phyloP scores from a whole-genome alignment of 2,329 filamentous ascomycete genomes.

The Ustilaginoidea virens region DNA sequence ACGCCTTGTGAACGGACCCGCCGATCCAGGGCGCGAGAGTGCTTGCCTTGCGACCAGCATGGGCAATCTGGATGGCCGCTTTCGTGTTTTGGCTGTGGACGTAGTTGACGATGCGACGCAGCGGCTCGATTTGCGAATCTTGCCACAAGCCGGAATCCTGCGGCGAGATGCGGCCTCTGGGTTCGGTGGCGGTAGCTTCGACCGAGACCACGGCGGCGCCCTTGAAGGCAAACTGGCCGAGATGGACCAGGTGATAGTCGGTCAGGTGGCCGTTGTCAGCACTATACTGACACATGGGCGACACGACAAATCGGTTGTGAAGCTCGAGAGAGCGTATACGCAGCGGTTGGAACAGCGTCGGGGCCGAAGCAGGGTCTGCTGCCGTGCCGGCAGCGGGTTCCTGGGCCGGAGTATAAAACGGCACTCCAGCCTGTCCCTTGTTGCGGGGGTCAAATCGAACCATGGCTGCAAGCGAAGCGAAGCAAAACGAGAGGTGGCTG shows the following conservation, averaged over 20 bases:
- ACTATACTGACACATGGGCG: constrained; percentile 48
- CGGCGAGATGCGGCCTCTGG: constrained; percentile 71
- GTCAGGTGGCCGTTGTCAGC: constrained; percentile 52
- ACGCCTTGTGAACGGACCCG: constrained; percentile 25
- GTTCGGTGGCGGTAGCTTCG: constrained; percentile 61
- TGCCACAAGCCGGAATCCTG: constrained; percentile 71
- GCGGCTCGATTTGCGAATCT: constrained; percentile 62
- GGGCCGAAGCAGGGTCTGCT: constrained; percentile 22
- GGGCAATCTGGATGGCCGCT: constrained; percentile 65
- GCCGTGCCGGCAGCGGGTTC: constrained; percentile 33
- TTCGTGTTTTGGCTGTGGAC: constrained; percentile 64
- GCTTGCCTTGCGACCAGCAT: constrained; percentile 60
- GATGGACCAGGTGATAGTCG: constrained; percentile 58
- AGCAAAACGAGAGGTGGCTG: too few species aligned
- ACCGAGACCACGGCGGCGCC: constrained; percentile 61
- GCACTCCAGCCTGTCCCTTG: constrained; percentile 26
- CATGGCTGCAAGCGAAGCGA: background rate
- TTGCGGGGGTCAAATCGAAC: constrained; percentile 11
- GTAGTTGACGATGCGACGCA: constrained; percentile 60
- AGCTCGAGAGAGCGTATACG: constrained; percentile 36
- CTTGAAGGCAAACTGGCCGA: constrained; percentile 62
- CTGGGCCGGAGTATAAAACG: constrained; percentile 41
- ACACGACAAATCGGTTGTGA: constrained; percentile 40
- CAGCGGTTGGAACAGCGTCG: constrained; percentile 41
- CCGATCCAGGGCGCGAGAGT: constrained; percentile 49